phyloP scores from a whole-genome alignment of 371 early-diverging fungal genomes.

The Thermomucor indicae-seudaticae region DNA sequence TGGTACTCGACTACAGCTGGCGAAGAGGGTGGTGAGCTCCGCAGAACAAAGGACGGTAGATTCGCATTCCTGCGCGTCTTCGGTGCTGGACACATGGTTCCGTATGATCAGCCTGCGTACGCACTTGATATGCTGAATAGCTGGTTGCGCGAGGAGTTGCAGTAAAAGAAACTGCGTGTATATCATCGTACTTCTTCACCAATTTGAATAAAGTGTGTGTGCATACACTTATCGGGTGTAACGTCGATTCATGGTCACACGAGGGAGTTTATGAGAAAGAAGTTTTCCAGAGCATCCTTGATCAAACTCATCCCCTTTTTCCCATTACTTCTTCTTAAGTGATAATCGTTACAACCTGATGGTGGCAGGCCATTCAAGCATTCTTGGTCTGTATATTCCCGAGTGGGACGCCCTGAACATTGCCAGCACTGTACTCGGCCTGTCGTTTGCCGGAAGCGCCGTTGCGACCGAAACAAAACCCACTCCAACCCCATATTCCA shows the following conservation, averaged over 20 bases:
- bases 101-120: slow-evolving; percentile 58
- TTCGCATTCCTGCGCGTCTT: slow-evolving; percentile 86
- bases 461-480: neutral
- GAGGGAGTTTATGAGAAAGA: too few relatives aligned
- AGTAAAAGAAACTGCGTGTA: neutral
- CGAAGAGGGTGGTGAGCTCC: slow-evolving; percentile 72
- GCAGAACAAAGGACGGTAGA: slow-evolving; percentile 52
- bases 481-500: slow-evolving; percentile 19
- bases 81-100: slow-evolving; percentile 92
- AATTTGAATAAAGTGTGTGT: too few relatives aligned
- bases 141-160: slow-evolving; percentile 48
- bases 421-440: slow-evolving; percentile 4
- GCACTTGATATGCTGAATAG: slow-evolving; percentile 62
- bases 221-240: too few relatives aligned
- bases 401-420: slow-evolving; percentile 9
- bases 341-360: too few relatives aligned
- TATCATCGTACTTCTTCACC: too few relatives aligned
- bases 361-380: neutral
- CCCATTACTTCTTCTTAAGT: too few relatives aligned
- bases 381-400: slow-evolving; percentile 13
- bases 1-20: slow-evolving; percentile 48
- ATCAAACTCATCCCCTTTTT: too few relatives aligned
- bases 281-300: too few relatives aligned
- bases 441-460: slow-evolving; percentile 3
- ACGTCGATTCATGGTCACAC: too few relatives aligned